Base-by-base conservation (phyloP, 257 asterid genomes). In the Nicotiana tomentosiformis region DNA sequence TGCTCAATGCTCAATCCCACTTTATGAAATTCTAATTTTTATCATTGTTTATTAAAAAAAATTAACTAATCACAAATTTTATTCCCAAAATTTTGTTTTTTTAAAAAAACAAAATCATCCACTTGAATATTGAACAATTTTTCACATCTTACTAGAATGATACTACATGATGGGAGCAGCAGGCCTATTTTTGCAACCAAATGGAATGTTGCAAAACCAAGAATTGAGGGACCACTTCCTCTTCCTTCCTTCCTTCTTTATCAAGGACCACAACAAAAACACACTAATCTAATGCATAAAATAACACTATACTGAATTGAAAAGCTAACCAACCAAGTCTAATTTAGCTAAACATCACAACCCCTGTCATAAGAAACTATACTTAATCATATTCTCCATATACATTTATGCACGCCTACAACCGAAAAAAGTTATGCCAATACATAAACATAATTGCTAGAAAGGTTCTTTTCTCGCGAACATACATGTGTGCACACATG, bases 341-440 rank as follows among this genome's bases (percentile, higher is more conserved):
- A 74, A 74, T 74, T 74, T 23, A 74, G 23, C 62, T 74, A 14
- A 74, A 26, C 5, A 26, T 46, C 23, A 6, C 61, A 46, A 46
- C 46, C 15, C 11, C 32, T 20, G 66, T 9, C 66, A 61, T 20
- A 61, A 61, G 66, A 1, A 20, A 61, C 39, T 72, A n/a, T 74
- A 46, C 43, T 74, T 49, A 4, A 74, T 74, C 14, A 74, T 74
- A 14, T 33, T 23, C 49, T 20, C 79, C 61, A 74, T 49, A 49
- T 26, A 74, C 80, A 49, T 23, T 74, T 49, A 23, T 74, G 80
- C 80, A 74, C 80, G 80, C 80, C 62, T 74, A 74, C 62, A 74
- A 49, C 80, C 12, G n/a, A 7, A 12, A 74, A 43, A 74, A 74
- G 62, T 46, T 60, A 74, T 49, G 62, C 62, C 80, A 49, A 7